Evolutionary conservation across 148 eudicot species (phyloP).

Genomic region (Dysphania ambrosioides): DNA sequence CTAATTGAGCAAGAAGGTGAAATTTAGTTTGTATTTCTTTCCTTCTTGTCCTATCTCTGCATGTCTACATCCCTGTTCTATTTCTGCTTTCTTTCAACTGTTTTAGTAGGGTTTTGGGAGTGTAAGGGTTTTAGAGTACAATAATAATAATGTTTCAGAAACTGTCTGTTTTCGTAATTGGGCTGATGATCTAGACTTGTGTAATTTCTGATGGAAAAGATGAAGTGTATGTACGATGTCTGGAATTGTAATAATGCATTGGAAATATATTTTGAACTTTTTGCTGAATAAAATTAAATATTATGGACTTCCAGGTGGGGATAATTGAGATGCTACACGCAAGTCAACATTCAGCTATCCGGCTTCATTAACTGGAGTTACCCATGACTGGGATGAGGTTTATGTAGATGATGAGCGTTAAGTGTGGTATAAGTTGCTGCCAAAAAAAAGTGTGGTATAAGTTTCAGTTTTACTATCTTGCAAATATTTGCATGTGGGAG

Average conservation of each 20-base stretch:
- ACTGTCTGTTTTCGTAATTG: not conserved
- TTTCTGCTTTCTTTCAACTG: not conserved
- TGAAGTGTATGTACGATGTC: not conserved
- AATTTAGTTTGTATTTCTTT: conserved; percentile 5
- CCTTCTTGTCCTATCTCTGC: not conserved
- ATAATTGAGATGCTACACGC: conserved; percentile 21
- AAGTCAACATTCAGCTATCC: conserved; percentile 3
- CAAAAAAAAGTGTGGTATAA: conserved; percentile 1
- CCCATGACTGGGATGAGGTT: conserved; percentile 13
- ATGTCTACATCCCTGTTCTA: not conserved
- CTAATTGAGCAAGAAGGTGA: conserved; percentile 22
- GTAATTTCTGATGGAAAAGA: not conserved
- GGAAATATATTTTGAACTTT: not conserved
- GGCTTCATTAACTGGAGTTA: conserved; percentile 3
- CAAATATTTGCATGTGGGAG: not conserved
- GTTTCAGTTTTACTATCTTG: not conserved
- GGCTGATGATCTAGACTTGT: not conserved
- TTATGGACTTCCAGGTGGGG: conserved; percentile 22
- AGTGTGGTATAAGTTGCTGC: not conserved
- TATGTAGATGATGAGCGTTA: conserved; percentile 13
- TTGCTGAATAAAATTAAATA: conserved; percentile 10
- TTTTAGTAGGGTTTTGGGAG: no score
- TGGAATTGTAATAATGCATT: not conserved
- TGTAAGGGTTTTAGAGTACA: not conserved
- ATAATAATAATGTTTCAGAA: not conserved